Percentiles rank a stretch among this genome's conserved stretches.
Evolutionary conservation across 371 early-diverging fungal species (phyloP).

Genomic region (Chytridium lagenaria): DNA sequence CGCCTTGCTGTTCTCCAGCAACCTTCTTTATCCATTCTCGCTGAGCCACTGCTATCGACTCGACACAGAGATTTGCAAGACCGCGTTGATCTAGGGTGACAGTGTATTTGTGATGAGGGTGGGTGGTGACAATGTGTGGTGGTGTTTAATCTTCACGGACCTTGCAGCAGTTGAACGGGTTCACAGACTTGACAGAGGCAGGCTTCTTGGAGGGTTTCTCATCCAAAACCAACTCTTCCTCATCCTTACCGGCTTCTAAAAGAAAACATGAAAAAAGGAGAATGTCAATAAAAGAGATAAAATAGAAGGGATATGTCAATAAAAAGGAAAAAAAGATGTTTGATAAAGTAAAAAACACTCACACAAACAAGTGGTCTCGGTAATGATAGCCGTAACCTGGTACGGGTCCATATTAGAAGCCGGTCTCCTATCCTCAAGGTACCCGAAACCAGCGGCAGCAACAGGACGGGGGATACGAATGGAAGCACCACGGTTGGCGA

Average conservation of each 20-base stretch:
- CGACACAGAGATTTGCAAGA: not conserved
- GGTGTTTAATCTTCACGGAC: constrained; percentile 3
- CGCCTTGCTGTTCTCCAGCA: no score
- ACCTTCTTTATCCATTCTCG: no score
- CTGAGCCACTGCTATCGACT: no score
- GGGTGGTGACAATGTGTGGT: no score
- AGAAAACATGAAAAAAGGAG: not conserved
- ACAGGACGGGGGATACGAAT: constrained; percentile 69
- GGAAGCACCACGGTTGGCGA: constrained; percentile 70
- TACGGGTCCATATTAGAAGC: constrained; percentile 72
- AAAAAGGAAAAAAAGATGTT: not conserved
- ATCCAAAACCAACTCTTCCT: not conserved
- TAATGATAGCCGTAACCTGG: constrained; percentile 63
- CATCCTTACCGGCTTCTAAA: not conserved
- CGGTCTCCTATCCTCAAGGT: constrained; percentile 67
- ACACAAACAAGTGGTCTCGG: constrained; percentile 55
- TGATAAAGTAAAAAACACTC: constrained; percentile 17
- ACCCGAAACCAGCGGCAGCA: constrained; percentile 65
- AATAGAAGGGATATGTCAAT: not conserved
- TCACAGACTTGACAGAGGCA: not conserved
- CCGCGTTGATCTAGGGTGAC: no score
- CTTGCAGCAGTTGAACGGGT: constrained; percentile 17
- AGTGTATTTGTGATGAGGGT: no score
- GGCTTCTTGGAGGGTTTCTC: constrained; percentile 12
- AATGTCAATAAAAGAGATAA: not conserved